Conservation (phyloP, 805 yeast species). For the Metschnikowia cerradonensis region DNA sequence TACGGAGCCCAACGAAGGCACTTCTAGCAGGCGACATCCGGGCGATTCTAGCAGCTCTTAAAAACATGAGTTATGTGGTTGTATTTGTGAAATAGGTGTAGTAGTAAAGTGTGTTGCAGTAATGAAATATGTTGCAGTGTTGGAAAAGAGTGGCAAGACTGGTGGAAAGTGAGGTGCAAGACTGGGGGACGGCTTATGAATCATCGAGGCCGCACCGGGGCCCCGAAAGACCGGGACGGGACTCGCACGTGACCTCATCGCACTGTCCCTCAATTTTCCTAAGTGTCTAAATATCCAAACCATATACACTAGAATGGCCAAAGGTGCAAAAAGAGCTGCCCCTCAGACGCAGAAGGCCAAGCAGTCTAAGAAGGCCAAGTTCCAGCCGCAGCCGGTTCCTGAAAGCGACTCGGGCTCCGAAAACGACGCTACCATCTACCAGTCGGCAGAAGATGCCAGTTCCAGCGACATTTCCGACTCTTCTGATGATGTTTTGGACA, state of each 20-base stretch:
- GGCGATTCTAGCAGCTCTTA: conserved; percentile 1
- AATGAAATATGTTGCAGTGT: too few species aligned
- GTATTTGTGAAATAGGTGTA: too few species aligned
- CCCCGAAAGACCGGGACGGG: not conserved
- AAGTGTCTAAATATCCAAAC: not conserved
- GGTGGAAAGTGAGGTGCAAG: not conserved
- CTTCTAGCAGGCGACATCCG: not conserved
- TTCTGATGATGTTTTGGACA: conserved; percentile 3
- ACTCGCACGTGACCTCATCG: conserved; percentile 19
- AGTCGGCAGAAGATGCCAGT: conserved; percentile 19
- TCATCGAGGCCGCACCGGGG: not conserved
- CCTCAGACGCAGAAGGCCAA: conserved; percentile 13
- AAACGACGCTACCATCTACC: conserved; percentile 23
- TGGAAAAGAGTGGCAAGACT: too few species aligned
- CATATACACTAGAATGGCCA: conserved; percentile 14
- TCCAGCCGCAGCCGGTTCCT: conserved; percentile 21
- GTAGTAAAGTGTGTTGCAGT: too few species aligned
- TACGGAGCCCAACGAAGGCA: conserved; percentile 4
- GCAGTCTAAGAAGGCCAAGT: conserved; percentile 22
- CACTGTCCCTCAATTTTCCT: conserved; percentile 8
- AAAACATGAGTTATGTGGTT: not conserved
- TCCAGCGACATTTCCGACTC: conserved; percentile 18
- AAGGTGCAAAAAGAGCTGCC: conserved; percentile 32
- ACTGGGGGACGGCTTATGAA: not conserved
- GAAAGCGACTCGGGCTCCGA: conserved; percentile 20